Conservation (phyloP, 2,329 filamentous ascomycete genomes). For the Botrytis paeoniae region DNA sequence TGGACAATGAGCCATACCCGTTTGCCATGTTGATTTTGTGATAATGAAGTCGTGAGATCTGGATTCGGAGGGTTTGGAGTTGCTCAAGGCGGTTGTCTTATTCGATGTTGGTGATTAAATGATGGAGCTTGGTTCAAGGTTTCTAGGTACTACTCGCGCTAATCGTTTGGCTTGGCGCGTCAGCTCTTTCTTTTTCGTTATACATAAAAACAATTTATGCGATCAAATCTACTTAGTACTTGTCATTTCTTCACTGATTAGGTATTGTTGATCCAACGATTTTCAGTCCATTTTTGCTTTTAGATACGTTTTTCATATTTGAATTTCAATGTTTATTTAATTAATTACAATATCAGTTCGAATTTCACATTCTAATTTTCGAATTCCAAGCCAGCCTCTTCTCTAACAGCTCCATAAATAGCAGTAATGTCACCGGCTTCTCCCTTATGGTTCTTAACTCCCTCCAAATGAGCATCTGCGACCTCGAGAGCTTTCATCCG, state of each 20-base stretch:
- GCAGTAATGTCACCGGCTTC: conserved; percentile 74
- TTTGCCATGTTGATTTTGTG: conserved; percentile 40
- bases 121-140: conserved; percentile 12
- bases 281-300: neutral
- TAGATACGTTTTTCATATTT: neutral
- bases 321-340: too few relatives aligned
- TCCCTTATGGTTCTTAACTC: conserved; percentile 67
- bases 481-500: conserved; percentile 63
- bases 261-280: too few relatives aligned
- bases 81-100: conserved; percentile 7
- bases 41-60: conserved; percentile 14
- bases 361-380: conserved; percentile 51
- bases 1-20: conserved; percentile 35
- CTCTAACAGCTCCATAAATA: conserved; percentile 76
- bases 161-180: conserved; percentile 14
- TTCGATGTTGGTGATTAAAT: conserved; percentile 16
- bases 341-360: neutral
- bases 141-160: conserved; percentile 12
- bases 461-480: conserved; percentile 64
- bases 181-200: conserved; percentile 5
- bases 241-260: neutral
- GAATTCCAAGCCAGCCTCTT: conserved; percentile 71
- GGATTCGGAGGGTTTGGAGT: neutral
- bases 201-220: neutral
- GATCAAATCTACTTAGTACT: neutral